phyloP scores from a whole-genome alignment of 805 yeast species.

The baker's yeast (Saccharomyces cerevisiae) region DNA sequence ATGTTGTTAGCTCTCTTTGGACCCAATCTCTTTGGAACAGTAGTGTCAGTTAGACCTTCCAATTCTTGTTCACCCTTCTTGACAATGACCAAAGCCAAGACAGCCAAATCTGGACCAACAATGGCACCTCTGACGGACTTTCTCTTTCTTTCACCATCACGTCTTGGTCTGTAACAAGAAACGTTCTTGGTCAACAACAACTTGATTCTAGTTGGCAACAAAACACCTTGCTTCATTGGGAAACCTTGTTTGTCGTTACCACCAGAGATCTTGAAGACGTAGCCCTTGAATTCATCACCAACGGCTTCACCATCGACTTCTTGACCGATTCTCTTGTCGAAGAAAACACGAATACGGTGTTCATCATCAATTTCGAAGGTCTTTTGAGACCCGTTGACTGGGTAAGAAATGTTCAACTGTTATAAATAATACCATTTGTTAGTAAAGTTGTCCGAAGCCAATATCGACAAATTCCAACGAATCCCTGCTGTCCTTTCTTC shows the following conservation, averaged over 20 bases:
- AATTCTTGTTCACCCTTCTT: slow-evolving; percentile 97
- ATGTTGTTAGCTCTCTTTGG: slow-evolving; percentile 99
- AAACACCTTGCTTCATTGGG: slow-evolving; percentile 99
- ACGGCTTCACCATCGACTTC: slow-evolving; percentile 98
- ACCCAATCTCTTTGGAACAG: slow-evolving; percentile 98
- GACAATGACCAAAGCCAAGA: slow-evolving; percentile 82
- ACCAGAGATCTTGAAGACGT: slow-evolving; percentile 97
- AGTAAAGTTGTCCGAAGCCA: slow-evolving; percentile 5
- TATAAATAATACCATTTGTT: slow-evolving; percentile 10
- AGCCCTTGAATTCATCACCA: slow-evolving; percentile 99
- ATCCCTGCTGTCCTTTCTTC: not conserved
- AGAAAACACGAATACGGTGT: slow-evolving; percentile 95
- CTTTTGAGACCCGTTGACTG: slow-evolving; percentile 99
- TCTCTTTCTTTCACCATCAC: slow-evolving; percentile 99
- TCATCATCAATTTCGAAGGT: slow-evolving; percentile 96
- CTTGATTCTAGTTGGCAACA: slow-evolving; percentile 99
- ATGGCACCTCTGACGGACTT: slow-evolving; percentile 99
- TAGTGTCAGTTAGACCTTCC: slow-evolving; percentile 89
- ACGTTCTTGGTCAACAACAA: slow-evolving; percentile 86
- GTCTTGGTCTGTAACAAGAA: slow-evolving; percentile 99
- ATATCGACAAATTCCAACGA: not conserved
- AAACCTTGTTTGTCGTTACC: slow-evolving; percentile 99
- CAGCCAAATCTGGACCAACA: slow-evolving; percentile 95
- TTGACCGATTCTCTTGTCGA: slow-evolving; percentile 99
- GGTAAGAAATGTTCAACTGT: slow-evolving; percentile 98